Evolutionary conservation across 1,284 basidiomycete genomes (phyloP).

Genomic region (Caloboletus firmus): DNA sequence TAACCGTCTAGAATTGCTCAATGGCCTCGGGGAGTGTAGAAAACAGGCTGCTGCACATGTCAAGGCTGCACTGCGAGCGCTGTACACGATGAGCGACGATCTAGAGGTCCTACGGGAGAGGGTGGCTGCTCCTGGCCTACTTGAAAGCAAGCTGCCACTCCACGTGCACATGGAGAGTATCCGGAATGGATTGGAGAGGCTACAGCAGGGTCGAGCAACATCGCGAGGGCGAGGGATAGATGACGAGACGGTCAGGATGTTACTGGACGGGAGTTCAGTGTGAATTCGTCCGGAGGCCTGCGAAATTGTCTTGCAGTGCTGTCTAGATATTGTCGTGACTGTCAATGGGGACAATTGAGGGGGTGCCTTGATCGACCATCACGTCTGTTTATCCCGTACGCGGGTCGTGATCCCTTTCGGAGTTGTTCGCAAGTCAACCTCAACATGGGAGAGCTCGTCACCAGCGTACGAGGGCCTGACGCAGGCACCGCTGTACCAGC

Average conservation of each 20-base stretch:
- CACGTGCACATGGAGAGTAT: slow-evolving; percentile 74
- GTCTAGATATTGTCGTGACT: background rate
- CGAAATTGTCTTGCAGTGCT: background rate
- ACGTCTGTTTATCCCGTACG: no score
- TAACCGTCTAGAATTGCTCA: slow-evolving; percentile 52
- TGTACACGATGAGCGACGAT: slow-evolving; percentile 63
- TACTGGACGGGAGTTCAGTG: slow-evolving; percentile 25
- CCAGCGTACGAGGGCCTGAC: no score
- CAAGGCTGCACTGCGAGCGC: slow-evolving; percentile 55
- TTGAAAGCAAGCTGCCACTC: slow-evolving; percentile 56
- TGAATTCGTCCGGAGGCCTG: background rate
- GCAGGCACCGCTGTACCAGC: no score
- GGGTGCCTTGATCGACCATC: background rate
- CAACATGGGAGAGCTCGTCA: no score
- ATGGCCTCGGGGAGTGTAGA: slow-evolving; percentile 54
- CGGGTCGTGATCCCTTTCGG: no score
- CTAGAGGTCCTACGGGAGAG: slow-evolving; percentile 72
- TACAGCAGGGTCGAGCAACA: slow-evolving; percentile 53
- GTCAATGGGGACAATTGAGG: background rate
- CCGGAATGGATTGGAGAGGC: slow-evolving; percentile 56
- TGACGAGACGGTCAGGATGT: slow-evolving; percentile 33
- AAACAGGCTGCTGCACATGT: slow-evolving; percentile 62
- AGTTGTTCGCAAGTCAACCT: no score
- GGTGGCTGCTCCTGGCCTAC: slow-evolving; percentile 61
- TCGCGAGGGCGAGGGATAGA: slow-evolving; percentile 37